Conservation (phyloP, 768 basidiomycete species). For the Asterophora parasitica region DNA sequence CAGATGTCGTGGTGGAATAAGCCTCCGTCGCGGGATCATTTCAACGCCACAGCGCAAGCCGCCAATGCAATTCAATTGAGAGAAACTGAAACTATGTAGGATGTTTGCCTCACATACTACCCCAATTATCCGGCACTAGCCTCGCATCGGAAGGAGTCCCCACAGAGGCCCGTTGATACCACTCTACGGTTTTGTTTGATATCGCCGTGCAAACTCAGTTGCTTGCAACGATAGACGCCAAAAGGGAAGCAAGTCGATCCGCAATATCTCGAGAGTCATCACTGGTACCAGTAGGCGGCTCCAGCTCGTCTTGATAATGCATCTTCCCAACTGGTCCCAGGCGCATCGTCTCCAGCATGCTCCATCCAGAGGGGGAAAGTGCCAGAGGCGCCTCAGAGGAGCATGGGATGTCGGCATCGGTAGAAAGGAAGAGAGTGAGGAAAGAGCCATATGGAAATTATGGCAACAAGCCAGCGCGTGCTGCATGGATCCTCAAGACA, state of each 20-base stretch:
- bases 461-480: not conserved
- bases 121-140: constrained; percentile 61
- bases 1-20: too few species aligned
- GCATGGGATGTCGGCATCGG: constrained; percentile 12
- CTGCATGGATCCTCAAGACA: not conserved
- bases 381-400: constrained; percentile 18
- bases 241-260: constrained; percentile 5
- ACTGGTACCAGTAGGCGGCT: not conserved
- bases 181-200: constrained; percentile 40
- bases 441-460: not conserved
- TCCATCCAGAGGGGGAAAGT: constrained; percentile 16
- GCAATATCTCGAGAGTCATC: constrained; percentile 13
- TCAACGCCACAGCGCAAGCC: too few species aligned
- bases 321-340: constrained; percentile 11
- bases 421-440: not conserved
- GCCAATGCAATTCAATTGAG: too few species aligned
- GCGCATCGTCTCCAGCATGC: constrained; percentile 8
- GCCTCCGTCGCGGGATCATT: too few species aligned
- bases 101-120: constrained; percentile 86
- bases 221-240: not conserved
- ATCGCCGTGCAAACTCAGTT: constrained; percentile 13
- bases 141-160: constrained; percentile 81
- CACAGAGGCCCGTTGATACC: constrained; percentile 61
- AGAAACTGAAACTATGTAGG: constrained; percentile 1
- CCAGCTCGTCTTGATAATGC: constrained; percentile 17